Percentiles rank a stretch among this genome's conserved stretches.
Evolutionary conservation across 2,329 filamentous ascomycete genomes (phyloP).

Genomic region (Fusarium tuaranense): DNA sequence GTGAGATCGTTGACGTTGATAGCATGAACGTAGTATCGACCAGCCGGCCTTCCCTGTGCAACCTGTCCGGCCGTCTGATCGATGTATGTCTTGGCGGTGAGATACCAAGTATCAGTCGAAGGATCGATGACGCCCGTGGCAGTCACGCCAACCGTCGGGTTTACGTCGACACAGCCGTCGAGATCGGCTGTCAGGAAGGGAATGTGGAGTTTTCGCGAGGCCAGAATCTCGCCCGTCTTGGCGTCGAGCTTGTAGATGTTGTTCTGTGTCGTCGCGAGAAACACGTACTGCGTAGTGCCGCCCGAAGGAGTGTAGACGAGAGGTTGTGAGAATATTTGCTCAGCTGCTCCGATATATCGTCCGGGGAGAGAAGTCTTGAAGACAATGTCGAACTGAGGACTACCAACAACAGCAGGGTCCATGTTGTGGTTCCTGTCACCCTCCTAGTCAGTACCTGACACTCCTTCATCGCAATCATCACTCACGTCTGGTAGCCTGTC

Average conservation of each 20-base stretch:
- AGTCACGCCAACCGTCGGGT: slow-evolving; percentile 59
- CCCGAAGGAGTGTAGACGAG: slow-evolving; percentile 61
- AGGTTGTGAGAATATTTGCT: slow-evolving; percentile 66
- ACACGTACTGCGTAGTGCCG: slow-evolving; percentile 63
- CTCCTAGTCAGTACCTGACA: not conserved
- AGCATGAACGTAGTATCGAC: slow-evolving; percentile 53
- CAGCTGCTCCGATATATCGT: slow-evolving; percentile 59
- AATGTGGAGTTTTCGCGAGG: slow-evolving; percentile 59
- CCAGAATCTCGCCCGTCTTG: slow-evolving; percentile 64
- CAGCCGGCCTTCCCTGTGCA: slow-evolving; percentile 49
- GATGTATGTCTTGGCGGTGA: slow-evolving; percentile 57
- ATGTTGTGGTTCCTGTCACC: slow-evolving; percentile 67
- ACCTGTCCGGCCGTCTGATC: slow-evolving; percentile 46
- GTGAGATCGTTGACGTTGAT: slow-evolving; percentile 53
- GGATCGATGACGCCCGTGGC: slow-evolving; percentile 61
- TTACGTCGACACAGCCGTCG: slow-evolving; percentile 61
- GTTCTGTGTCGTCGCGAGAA: slow-evolving; percentile 68
- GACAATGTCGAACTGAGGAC: slow-evolving; percentile 65
- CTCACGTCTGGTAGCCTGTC: slow-evolving; percentile 65
- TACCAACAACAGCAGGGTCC: slow-evolving; percentile 68
- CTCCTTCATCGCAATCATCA: not conserved
- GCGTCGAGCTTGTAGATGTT: slow-evolving; percentile 68
- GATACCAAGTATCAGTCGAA: slow-evolving; percentile 56
- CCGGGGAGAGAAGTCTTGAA: slow-evolving; percentile 66
- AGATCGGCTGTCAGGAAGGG: slow-evolving; percentile 63